phyloP scores from a whole-genome alignment of 1,139 yeast species.

The Nakaseomyces uthaithaninus region DNA sequence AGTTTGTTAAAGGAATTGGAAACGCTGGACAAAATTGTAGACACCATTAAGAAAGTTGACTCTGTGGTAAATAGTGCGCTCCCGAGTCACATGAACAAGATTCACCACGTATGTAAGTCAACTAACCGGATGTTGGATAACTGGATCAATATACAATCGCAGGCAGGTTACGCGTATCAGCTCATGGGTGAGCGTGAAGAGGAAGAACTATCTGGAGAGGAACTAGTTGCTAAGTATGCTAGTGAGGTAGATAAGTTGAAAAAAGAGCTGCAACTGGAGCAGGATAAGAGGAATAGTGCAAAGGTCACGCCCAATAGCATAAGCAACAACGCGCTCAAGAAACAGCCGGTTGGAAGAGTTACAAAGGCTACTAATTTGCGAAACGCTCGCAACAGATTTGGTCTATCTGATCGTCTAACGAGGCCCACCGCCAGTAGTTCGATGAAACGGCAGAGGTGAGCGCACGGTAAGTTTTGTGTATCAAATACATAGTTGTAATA shows the following conservation, averaged over 20 bases:
- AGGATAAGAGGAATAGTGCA: slow-evolving; percentile 10
- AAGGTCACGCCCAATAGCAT: background rate
- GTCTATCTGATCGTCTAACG: slow-evolving; percentile 5
- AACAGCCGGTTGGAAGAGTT: slow-evolving; percentile 4
- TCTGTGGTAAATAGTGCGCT: slow-evolving; percentile 16
- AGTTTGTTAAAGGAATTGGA: slow-evolving; percentile 28
- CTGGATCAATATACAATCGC: slow-evolving; percentile 30
- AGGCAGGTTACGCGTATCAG: slow-evolving; percentile 27
- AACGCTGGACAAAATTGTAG: slow-evolving; percentile 26
- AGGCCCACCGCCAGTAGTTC: slow-evolving; percentile 10
- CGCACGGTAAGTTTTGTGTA: background rate
- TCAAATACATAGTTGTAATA: background rate
- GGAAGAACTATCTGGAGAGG: slow-evolving; percentile 15
- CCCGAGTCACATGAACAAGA: slow-evolving; percentile 22
- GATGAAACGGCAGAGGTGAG: slow-evolving; percentile 6
- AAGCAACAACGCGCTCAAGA: slow-evolving; percentile 4
- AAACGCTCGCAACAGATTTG: slow-evolving; percentile 6
- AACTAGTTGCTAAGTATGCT: slow-evolving; percentile 10
- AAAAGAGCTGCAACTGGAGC: slow-evolving; percentile 15
- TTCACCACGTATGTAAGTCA: slow-evolving; percentile 26
- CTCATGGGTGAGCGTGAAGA: slow-evolving; percentile 24
- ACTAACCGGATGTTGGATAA: slow-evolving; percentile 28
- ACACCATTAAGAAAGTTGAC: slow-evolving; percentile 25
- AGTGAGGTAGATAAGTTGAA: slow-evolving; percentile 20
- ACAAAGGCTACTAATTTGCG: slow-evolving; percentile 6